Conservation (phyloP, 2,329 filamentous ascomycete species). For the Rhynchosporium graminicola region DNA sequence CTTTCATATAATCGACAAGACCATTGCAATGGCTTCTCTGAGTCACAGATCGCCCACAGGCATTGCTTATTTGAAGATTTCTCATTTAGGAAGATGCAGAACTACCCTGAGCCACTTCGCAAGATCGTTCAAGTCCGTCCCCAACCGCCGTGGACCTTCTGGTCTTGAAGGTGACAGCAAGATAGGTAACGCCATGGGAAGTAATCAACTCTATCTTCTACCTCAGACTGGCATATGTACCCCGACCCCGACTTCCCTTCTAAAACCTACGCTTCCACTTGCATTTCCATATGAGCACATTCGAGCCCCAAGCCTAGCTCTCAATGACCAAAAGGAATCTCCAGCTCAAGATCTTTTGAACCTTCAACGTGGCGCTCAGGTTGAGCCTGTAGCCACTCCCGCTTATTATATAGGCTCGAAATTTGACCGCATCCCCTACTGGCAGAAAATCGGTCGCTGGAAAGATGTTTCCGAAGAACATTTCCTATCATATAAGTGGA, state of each 20-base stretch:
- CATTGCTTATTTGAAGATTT: neutral
- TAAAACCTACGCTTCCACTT: no score
- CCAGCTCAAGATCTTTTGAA: neutral
- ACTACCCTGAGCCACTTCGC: neutral
- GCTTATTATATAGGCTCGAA: slow-evolving; percentile 24
- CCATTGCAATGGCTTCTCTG: neutral
- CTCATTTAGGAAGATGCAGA: neutral
- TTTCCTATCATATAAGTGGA: slow-evolving; percentile 57
- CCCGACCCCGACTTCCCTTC: neutral
- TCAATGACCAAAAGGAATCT: neutral
- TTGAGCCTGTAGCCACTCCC: neutral
- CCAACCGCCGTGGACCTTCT: slow-evolving; percentile 12
- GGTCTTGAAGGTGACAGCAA: slow-evolving; percentile 15
- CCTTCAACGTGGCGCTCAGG: neutral
- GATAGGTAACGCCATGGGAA: neutral
- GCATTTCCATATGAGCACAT: neutral
- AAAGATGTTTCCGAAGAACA: slow-evolving; percentile 48
- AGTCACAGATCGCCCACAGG: neutral
- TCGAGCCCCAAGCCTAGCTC: neutral
- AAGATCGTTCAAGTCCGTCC: slow-evolving; percentile 10
- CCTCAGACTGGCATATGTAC: neutral
- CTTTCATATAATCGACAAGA: neutral
- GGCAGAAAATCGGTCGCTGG: slow-evolving; percentile 54
- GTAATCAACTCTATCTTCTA: neutral
- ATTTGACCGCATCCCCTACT: slow-evolving; percentile 44